Evolutionary conservation across 2,329 filamentous ascomycete species (phyloP), one percentile per base, ranked within the genome.

Genomic region (Talaromyces sp.): DNA sequence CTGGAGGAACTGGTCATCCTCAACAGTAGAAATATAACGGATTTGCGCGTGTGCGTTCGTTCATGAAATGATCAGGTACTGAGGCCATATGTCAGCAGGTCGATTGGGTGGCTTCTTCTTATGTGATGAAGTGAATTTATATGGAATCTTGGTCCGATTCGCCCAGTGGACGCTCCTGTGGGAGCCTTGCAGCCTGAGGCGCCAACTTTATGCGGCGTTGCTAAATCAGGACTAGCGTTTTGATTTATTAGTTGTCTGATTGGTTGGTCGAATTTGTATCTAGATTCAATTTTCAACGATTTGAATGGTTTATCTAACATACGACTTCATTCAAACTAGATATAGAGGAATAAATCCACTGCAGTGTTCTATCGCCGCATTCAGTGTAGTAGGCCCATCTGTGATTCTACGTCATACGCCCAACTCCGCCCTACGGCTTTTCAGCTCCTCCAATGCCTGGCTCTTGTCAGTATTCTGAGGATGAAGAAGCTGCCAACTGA

Each of bases 401-500:
- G 11, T 53, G 22, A 28, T 28, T 7, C 25, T 43, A 54, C 28
- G 17, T 56, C 39, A 55, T 35, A 62, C 33, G 8, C 55, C 79
- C 56, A 89, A 66, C 66, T 88, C 83, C 22, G 75, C 70, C 60
- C 75, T 79, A 61, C 75, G 78, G 56, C 66, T 70, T 48, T 74
- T 71, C 22, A 90, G 80, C 66, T 86, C 83, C 48, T 85, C 80
- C 55, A 91, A 74, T 1, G 81, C 86, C 2, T 77, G 81, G 6
- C 71, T 66, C 31, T 80, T 74, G 61, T 92, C 87, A 3, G 80
- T 83, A 58, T 77, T 78, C 3, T 79, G 79, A 0, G 91, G 90
- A 68, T 97, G 85, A 37, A 89, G 82, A 54, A 97, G 81, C 73
- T 97, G 94, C 91, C 92, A 97, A 61, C 86, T 85, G 73, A 95